These are phyloP conservation scores for Arachnopeziza araneosa DNA, from an alignment of 2,329 filamentous ascomycete genomes.

Conservation along the genomic window DNA sequence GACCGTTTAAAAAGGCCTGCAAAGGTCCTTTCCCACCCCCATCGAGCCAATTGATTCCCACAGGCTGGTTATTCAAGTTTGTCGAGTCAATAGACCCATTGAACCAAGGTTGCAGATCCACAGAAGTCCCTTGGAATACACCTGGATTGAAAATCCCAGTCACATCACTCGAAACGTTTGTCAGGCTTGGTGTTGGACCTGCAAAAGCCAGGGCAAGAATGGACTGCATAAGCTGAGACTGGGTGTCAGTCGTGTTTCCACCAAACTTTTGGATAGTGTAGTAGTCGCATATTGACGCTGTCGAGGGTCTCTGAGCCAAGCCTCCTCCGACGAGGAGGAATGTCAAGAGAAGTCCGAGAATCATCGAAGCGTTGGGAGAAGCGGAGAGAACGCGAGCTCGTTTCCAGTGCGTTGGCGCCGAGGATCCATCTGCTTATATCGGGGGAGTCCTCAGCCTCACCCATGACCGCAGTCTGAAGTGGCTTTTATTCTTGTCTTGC, in stretches of 20 bases:
- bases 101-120: conserved; percentile 30
- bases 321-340: conserved; percentile 1
- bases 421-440: background rate
- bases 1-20: conserved; percentile 22
- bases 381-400: background rate
- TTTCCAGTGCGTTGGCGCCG: too few relatives aligned
- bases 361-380: background rate
- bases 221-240: conserved; percentile 26
- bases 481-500: background rate
- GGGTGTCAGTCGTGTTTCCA: conserved; percentile 22
- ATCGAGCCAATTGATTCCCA: conserved; percentile 29
- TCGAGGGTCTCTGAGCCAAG: conserved; percentile 23
- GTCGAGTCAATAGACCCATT: conserved; percentile 29
- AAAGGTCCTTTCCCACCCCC: conserved; percentile 28
- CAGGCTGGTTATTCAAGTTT: conserved; percentile 27
- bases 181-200: conserved; percentile 16
- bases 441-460: background rate
- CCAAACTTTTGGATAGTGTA: conserved; percentile 26
- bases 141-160: conserved; percentile 31
- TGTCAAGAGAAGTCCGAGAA: background rate
- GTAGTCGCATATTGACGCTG: conserved; percentile 30
- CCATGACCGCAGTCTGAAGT: background rate
- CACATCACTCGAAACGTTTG: conserved; percentile 13
- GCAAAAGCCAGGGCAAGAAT: conserved; percentile 30
- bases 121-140: conserved; percentile 14